Base-by-base conservation (phyloP, 192 early-diverging fungal species). In the Coemansia sp. region DNA sequence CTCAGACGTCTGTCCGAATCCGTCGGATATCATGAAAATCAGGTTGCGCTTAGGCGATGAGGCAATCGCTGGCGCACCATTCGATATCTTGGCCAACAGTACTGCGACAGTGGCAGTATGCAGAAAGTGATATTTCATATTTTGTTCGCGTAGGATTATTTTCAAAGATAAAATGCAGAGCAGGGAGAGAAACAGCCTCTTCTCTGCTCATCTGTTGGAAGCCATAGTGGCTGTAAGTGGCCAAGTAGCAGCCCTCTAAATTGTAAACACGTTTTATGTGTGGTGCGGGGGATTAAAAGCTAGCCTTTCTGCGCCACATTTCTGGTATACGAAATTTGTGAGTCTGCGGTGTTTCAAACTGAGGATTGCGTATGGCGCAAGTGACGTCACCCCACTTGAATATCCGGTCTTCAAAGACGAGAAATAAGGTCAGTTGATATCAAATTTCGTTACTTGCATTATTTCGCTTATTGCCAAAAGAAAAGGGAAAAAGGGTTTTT, bases 1-100 rank as follows among this genome's bases (percentile, higher is more conserved):
- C 51, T 86, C 84, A 8, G 85, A 85, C 1, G 87, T 77, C 33
- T 81, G 59, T 7, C 87, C 87, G 65, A 88, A 87, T 0, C 87
- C 87, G 63, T 88, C 87, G 0, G 85, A 84, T 9, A 87, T 70
- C 84, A 87, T 87, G 33, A 88, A 75, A 6, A 88, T 84, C 13
- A 88, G 67, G 59, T 83, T 86, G 56, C 77, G 77, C 16, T 63
- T 68, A 13, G 33, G 30, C 39, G 9, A 15, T 15, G 39, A 13
- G 39, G 39, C 57, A 40, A 31, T 15, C 30, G 34, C 57, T 35
- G 59, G 23, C 21, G 26, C 59, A 2, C 0, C 34, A 9, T 0
- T 10, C 23, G 34, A 5, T 2, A 12, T 18, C 15, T 4, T 7
- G 3, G 40, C 40, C 15, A 43, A 16, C 13, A 13, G 3, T 43